Percentiles rank a stretch among this genome's conserved stretches.
Conservation (phyloP, 345 rosid genomes). For the Cochlearia excelsa region DNA sequence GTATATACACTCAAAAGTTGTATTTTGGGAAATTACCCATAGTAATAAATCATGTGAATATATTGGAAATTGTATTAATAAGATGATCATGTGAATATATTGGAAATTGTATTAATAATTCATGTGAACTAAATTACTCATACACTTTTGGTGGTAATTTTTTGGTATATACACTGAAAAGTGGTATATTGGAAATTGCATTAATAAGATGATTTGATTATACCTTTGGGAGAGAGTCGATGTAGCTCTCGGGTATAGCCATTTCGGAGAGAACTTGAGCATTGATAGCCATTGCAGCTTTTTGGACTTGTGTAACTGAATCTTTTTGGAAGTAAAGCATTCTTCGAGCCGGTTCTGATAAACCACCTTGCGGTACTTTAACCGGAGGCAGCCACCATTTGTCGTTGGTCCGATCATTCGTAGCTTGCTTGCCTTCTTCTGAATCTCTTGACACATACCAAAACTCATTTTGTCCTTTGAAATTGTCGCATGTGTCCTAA, state of each 20-base stretch:
- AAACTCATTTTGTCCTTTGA: constrained; percentile 71
- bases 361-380: constrained; percentile 69
- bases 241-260: constrained; percentile 80
- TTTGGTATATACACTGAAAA: no score
- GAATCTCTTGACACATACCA: constrained; percentile 75
- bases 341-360: constrained; percentile 59
- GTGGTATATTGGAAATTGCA: no score
- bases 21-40: no score
- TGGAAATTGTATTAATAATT: no score
- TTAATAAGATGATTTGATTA: neutral
- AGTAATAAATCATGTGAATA: no score
- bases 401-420: constrained; percentile 52
- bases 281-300: constrained; percentile 95
- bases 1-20: no score
- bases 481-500: constrained; percentile 68
- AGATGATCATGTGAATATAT: no score
- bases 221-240: constrained; percentile 92
- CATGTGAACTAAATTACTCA: no score
- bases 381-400: constrained; percentile 95
- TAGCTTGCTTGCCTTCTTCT: constrained; percentile 46
- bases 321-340: constrained; percentile 81
- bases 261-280: constrained; percentile 94
- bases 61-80: no score
- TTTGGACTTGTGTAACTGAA: constrained; percentile 91
- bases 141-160: no score